Conservation (phyloP, 495 filamentous ascomycete genomes). For the Rhypophila decipiens region DNA sequence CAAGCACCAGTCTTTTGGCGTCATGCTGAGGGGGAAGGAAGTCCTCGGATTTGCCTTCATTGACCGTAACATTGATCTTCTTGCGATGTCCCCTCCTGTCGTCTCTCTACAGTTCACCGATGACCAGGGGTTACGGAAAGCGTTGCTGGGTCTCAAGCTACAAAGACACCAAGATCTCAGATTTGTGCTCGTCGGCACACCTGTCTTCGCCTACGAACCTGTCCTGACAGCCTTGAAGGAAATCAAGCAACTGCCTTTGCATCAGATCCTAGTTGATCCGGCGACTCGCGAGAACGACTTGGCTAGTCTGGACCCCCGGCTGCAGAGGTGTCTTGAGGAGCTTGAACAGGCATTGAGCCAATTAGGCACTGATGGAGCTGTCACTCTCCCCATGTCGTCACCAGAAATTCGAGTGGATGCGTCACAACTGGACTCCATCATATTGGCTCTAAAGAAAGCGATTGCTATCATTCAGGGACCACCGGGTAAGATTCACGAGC, state of each 20-base stretch:
- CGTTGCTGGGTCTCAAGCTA: slow-evolving; percentile 36
- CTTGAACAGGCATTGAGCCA: neutral
- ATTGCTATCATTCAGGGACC: slow-evolving; percentile 70
- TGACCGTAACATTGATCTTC: slow-evolving; percentile 48
- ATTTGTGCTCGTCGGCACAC: slow-evolving; percentile 55
- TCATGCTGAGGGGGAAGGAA: slow-evolving; percentile 43
- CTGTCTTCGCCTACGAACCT: slow-evolving; percentile 69
- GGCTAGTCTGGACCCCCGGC: neutral
- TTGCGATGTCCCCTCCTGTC: slow-evolving; percentile 39
- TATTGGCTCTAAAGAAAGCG: slow-evolving; percentile 45
- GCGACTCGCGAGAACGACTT: neutral
- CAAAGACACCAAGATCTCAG: slow-evolving; percentile 34
- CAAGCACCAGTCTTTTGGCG: slow-evolving; percentile 56
- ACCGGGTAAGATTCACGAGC: slow-evolving; percentile 55
- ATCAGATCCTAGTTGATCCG: slow-evolving; percentile 41
- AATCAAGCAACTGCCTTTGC: slow-evolving; percentile 47
- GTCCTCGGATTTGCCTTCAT: slow-evolving; percentile 59
- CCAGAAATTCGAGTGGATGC: slow-evolving; percentile 41
- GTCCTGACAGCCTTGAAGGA: slow-evolving; percentile 56
- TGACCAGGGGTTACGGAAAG: slow-evolving; percentile 20
- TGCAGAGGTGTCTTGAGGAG: neutral
- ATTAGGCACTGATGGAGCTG: neutral
- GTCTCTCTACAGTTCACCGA: slow-evolving; percentile 49
- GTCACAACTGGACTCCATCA: slow-evolving; percentile 54
- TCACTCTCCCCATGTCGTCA: neutral